A percentile compares a stretch with the other conserved stretches of the same genome.
These are phyloP conservation scores for Solanum medicagineum DNA, from an alignment of 257 asterid genomes.

Conservation along the genomic window DNA sequence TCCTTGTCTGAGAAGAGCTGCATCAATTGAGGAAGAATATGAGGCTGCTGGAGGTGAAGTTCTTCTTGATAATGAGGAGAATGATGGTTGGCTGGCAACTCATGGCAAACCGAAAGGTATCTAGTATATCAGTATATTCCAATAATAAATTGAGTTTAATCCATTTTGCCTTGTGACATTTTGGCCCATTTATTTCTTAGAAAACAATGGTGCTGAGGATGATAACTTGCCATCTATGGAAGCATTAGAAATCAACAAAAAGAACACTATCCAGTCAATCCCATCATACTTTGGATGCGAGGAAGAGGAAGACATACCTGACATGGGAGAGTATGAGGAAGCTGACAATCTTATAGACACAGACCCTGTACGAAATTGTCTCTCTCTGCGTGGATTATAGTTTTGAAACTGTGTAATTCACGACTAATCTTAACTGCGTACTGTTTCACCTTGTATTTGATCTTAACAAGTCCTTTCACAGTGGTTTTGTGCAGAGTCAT, in stretches of 20 bases:
- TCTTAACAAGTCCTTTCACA: background rate
- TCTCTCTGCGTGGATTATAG: background rate
- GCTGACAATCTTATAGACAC: constrained; percentile 68
- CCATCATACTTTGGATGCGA: constrained; percentile 82
- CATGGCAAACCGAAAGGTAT: constrained; percentile 87
- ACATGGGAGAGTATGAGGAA: constrained; percentile 77
- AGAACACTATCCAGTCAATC: constrained; percentile 51
- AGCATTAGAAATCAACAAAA: constrained; percentile 62
- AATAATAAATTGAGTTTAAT: background rate
- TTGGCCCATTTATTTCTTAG: constrained; percentile 27
- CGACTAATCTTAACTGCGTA: background rate
- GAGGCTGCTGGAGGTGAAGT: constrained; percentile 99
- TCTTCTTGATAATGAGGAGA: constrained; percentile 73
- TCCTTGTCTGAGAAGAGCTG: constrained; percentile 93
- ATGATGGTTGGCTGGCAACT: constrained; percentile 98
- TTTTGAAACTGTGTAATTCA: background rate
- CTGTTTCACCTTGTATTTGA: background rate
- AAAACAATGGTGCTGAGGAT: constrained; percentile 47
- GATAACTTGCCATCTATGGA: constrained; percentile 89
- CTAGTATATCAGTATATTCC: background rate
- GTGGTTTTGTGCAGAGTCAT: background rate
- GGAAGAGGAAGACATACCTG: constrained; percentile 95
- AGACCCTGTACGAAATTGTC: constrained; percentile 62
- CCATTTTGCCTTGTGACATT: background rate
- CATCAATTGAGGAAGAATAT: constrained; percentile 89